These are phyloP conservation scores for Conticribra guillardii DNA, from an alignment of 108 stramenopile species.

Conservation along the genomic window DNA sequence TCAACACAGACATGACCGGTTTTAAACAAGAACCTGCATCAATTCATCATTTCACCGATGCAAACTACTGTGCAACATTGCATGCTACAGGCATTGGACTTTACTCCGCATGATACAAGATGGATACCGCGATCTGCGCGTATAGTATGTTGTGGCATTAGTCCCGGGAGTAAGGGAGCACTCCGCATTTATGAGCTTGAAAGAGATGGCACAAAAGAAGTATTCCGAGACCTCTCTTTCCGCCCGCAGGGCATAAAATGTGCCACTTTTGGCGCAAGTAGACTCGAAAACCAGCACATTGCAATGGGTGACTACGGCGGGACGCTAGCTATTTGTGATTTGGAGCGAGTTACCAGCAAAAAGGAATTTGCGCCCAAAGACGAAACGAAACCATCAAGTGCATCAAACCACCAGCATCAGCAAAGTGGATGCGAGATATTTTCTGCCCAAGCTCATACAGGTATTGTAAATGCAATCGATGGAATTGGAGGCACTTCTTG, in stretches of 20 bases:
- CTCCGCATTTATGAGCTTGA: conserved; percentile 77
- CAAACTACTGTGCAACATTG: too few relatives aligned
- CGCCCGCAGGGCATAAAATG: conserved; percentile 82
- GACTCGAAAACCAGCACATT: conserved; percentile 67
- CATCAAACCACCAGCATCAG: too few relatives aligned
- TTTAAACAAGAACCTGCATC: not conserved
- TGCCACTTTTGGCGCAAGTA: conserved; percentile 87
- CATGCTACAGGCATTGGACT: conserved; percentile 63
- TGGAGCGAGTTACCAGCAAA: conserved; percentile 34
- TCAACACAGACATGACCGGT: too few relatives aligned
- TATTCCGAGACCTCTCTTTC: conserved; percentile 49
- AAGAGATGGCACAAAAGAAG: conserved; percentile 63
- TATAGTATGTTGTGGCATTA: conserved; percentile 74
- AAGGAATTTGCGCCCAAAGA: too few relatives aligned
- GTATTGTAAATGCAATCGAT: conserved; percentile 84
- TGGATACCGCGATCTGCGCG: conserved; percentile 83
- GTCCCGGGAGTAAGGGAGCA: conserved; percentile 79
- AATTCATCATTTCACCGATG: not conserved
- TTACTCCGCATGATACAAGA: conserved; percentile 83
- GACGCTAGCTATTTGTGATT: conserved; percentile 54
- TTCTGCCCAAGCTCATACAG: conserved; percentile 62
- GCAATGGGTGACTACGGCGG: conserved; percentile 80
- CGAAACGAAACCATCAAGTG: too few relatives aligned
- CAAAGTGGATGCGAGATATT: conserved; percentile 35
- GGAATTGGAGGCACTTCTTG: conserved; percentile 75